Evolutionary conservation across 1,284 basidiomycete genomes (phyloP).

Genomic region (Cryptococcus maquisensis): DNA sequence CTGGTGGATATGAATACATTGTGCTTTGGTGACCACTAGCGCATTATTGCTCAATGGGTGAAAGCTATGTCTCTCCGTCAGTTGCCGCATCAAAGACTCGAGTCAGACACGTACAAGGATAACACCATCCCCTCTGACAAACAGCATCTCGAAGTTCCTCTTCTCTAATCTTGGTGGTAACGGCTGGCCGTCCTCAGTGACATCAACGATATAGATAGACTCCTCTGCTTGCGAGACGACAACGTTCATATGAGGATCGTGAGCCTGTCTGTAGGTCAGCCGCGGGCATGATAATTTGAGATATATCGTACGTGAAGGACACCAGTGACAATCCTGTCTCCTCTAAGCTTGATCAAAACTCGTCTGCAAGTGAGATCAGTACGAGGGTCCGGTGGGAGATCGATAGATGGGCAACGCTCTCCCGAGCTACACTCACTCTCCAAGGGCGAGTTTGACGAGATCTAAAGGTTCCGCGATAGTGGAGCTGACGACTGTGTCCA

Average conservation of each 20-base stretch:
- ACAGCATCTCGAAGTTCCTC: constrained; percentile 95
- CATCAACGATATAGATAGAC: constrained; percentile 86
- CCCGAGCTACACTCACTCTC: constrained; percentile 68
- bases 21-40: background rate
- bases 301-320: constrained; percentile 73
- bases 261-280: constrained; percentile 61
- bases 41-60: constrained; percentile 21
- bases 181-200: constrained; percentile 51
- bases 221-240: constrained; percentile 97
- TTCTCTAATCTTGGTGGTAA: constrained; percentile 63
- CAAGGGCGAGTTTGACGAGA: constrained; percentile 89
- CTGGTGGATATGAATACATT: too few relatives aligned
- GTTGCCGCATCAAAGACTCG: background rate
- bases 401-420: constrained; percentile 49
- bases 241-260: constrained; percentile 99
- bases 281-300: background rate
- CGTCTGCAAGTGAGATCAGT: constrained; percentile 24
- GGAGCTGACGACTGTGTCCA: constrained; percentile 56
- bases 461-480: constrained; percentile 96
- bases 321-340: constrained; percentile 88
- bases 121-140: constrained; percentile 92
- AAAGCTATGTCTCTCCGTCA: constrained; percentile 12
- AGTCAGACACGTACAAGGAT: constrained; percentile 60
- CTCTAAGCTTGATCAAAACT: constrained; percentile 70
- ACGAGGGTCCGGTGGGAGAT: background rate